A percentile compares a stretch with the other conserved stretches of the same genome.
These are phyloP conservation scores for Pythium sukuiense DNA, from an alignment of 352 stramenopile genomes.

Conservation along the genomic window DNA sequence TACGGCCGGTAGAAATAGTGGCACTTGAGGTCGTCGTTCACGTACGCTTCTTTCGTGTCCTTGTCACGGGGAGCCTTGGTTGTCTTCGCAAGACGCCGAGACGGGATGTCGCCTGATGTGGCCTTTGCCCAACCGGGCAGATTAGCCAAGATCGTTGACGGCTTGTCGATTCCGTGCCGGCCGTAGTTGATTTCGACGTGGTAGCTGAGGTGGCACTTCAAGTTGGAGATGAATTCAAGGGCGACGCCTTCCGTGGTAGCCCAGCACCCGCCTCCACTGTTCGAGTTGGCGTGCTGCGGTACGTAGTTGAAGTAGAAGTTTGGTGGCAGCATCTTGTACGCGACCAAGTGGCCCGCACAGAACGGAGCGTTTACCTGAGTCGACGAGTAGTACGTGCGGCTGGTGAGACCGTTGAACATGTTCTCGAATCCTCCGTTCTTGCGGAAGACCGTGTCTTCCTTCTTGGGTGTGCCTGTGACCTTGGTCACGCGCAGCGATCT, in stretches of 20 bases:
- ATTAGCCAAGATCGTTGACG: neutral
- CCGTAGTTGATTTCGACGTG: neutral
- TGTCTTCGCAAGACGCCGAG: no score
- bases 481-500: neutral
- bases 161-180: neutral
- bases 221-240: neutral
- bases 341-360: conserved; percentile 9
- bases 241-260: neutral
- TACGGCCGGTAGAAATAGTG: conserved; percentile 9
- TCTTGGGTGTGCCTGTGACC: no score
- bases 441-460: no score
- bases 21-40: conserved; percentile 6
- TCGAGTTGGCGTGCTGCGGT: conserved; percentile 5
- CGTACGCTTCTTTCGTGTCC: neutral
- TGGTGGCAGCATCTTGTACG: neutral
- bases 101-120: no score
- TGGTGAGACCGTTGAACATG: no score
- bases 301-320: conserved; percentile 19
- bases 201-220: neutral
- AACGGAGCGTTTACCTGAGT: neutral
- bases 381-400: no score
- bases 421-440: no score
- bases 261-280: neutral
- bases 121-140: neutral
- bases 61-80: no score